A percentile compares a stretch with the other conserved stretches of the same genome.
These are phyloP conservation scores for Inonotus obliquus DNA, from an alignment of 1,284 basidiomycete species.

Conservation along the genomic window DNA sequence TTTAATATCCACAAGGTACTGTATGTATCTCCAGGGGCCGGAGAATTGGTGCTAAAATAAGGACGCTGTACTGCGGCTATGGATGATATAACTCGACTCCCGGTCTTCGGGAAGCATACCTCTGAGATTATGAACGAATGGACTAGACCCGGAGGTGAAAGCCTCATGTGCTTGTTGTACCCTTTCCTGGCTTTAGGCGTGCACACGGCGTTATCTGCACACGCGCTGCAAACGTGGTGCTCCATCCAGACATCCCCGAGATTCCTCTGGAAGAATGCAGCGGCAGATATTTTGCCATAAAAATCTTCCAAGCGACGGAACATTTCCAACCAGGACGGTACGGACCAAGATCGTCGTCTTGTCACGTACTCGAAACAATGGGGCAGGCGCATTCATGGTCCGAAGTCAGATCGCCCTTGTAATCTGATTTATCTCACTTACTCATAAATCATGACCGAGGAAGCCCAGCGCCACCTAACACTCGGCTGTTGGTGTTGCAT, in stretches of 20 bases:
- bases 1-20: not conserved
- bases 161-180: not conserved
- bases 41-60: not conserved
- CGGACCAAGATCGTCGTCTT: not conserved
- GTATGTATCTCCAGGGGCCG: not conserved
- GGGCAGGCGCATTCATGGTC: not conserved
- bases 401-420: not conserved
- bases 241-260: not conserved
- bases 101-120: not conserved
- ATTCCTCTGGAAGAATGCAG: not conserved
- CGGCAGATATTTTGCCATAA: not conserved
- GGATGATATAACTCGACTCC: not conserved
- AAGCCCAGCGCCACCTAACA: not conserved
- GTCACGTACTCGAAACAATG: not conserved
- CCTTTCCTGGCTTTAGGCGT: not conserved
- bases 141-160: not conserved
- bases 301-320: not conserved
- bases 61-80: not conserved
- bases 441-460: not conserved
- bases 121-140: not conserved
- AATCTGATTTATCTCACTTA: not conserved
- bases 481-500: not conserved
- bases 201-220: not conserved
- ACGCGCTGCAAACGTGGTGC: slow-evolving; percentile 7
- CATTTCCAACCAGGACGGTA: not conserved